phyloP scores from a whole-genome alignment of 805 yeast species.

The Zygotorulaspora danielsina region DNA sequence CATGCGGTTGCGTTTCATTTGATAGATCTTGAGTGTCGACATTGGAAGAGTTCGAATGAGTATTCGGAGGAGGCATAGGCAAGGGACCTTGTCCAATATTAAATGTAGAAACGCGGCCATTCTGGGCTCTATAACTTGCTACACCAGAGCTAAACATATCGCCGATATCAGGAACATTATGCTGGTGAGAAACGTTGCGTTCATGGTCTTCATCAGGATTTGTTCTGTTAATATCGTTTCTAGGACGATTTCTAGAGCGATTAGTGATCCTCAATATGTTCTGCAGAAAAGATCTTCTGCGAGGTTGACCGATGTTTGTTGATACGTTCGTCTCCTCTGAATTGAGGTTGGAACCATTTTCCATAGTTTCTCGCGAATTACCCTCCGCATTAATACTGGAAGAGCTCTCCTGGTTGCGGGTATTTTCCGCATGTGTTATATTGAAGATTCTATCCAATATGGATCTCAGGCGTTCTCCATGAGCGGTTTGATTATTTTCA shows the following conservation, averaged over 20 bases:
- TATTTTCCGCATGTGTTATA: constrained; percentile 10
- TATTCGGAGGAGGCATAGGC: constrained; percentile 9
- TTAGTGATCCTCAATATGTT: constrained; percentile 16
- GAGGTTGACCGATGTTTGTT: constrained; percentile 4
- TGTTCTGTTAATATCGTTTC: constrained; percentile 2
- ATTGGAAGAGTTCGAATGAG: background rate
- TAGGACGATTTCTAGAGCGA: constrained; percentile 12
- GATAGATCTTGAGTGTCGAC: background rate
- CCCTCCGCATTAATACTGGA: background rate
- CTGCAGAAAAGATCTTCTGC: constrained; percentile 17
- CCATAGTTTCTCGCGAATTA: background rate
- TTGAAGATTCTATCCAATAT: constrained; percentile 25
- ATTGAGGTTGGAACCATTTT: background rate
- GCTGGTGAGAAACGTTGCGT: background rate
- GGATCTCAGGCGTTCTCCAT: constrained; percentile 18
- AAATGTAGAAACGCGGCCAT: constrained; percentile 30
- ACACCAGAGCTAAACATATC: constrained; percentile 32
- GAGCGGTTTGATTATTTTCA: background rate
- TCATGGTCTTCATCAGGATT: background rate
- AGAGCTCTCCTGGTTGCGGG: background rate
- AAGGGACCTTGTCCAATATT: constrained; percentile 13
- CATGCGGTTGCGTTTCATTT: background rate
- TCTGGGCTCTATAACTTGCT: constrained; percentile 31
- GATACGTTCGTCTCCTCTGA: background rate
- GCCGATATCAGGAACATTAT: constrained; percentile 1